Base-by-base conservation (phyloP, 2,329 filamentous ascomycete species). In the Penicillium sclerotigenum region DNA sequence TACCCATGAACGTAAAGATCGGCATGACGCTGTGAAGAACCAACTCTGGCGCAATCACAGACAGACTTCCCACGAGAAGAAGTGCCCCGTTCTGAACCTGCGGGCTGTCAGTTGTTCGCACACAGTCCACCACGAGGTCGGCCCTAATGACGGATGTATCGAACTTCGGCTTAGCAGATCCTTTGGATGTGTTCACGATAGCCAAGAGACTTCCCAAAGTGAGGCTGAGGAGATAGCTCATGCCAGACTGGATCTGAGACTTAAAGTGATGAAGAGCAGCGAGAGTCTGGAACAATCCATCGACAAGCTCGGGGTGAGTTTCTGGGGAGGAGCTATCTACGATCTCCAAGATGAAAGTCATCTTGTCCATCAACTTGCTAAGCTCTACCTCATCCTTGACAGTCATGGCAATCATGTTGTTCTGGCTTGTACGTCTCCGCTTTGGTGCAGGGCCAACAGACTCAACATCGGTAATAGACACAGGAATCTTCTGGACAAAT, bases 11-110 rank as follows among this genome's bases (percentile, higher is more conserved):
- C 0, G 94, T 97, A 76, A 99, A 99, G 50, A 99, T 93, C 13
- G 94, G 94, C 94, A 99, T 99, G 52, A 99, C 90, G 65, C 91
- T 97, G 75, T 99, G 93, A 55, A 99, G 81, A 3, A 99, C 90
- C 46, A 96, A 79, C 71, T 96, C 92, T 0, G 95, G 94, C 0
- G 91, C 90, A 63, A 92, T 89, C 37, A 88, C 88, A 22, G 94
- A 93, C 38, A 99, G 80, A 54, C 87, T 88, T 24, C 93, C 91
- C 56, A 97, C 90, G 26, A 99, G 80, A 9, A 97, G 83, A 14
- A 99, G 80, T 4, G 94, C 92, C 6, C 88, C 87, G 69, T 96
- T 97, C 71, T 97, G 95, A 7, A 99, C 91, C 61, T 96, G 91
- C 0, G 92, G 91, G 71, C 89, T 97, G 26, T 90, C 86, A 0